Evolutionary conservation across 2,329 filamentous ascomycete species (phyloP).

Genomic region (Dothideomycetes sp.): DNA sequence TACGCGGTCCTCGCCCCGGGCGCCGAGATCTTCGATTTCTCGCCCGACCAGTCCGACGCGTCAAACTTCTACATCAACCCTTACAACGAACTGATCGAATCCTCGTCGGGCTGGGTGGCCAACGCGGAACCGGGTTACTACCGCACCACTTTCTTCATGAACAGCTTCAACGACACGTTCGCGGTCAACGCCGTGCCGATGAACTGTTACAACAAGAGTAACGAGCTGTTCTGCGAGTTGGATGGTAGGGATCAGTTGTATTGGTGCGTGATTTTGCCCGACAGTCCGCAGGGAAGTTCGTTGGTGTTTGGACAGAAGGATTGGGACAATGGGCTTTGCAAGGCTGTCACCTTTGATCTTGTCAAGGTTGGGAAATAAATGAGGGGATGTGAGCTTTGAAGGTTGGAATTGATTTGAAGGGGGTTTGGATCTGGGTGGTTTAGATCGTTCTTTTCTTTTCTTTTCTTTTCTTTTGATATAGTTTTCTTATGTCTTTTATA

Average conservation of each 20-base stretch:
- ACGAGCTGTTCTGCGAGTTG: neutral
- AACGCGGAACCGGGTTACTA: slow-evolving; percentile 3
- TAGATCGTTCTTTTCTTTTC: too few relatives aligned
- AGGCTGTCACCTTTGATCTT: slow-evolving; percentile 1
- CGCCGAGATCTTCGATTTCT: neutral
- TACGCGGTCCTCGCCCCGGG: neutral
- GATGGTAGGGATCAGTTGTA: slow-evolving; percentile 3
- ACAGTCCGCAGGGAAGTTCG: neutral
- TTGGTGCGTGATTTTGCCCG: slow-evolving; percentile 2
- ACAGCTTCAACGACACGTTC: neutral
- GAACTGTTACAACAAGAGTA: neutral
- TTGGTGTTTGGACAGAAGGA: neutral
- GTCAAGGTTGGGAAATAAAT: too few relatives aligned
- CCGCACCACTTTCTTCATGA: slow-evolving; percentile 4
- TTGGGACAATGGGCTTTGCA: slow-evolving; percentile 3
- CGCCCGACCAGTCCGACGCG: neutral
- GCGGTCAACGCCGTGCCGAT: neutral
- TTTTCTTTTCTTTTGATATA: too few relatives aligned
- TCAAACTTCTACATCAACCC: slow-evolving; percentile 1
- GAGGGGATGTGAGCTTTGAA: too few relatives aligned
- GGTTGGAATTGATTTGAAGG: too few relatives aligned
- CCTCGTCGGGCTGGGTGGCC: neutral
- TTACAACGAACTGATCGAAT: neutral
- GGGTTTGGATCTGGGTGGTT: too few relatives aligned
- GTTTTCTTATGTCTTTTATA: too few relatives aligned